Evolutionary conservation across 768 basidiomycete genomes (phyloP), one percentile per base, ranked within the genome.

Genomic region (Lactarius tabidus): DNA sequence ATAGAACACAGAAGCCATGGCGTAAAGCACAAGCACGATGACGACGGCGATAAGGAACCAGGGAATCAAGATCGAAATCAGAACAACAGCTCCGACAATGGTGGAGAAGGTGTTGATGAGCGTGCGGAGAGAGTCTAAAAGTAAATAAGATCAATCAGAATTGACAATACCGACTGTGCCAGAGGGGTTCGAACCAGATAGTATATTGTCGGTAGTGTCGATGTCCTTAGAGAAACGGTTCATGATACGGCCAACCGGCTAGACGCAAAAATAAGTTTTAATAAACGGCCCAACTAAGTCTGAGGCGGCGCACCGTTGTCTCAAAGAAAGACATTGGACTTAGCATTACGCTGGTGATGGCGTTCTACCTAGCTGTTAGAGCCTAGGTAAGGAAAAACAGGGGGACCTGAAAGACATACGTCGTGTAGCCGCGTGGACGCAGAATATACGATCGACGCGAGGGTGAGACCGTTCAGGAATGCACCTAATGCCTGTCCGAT

Each of bases 311-410:
- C 71, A 87, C 86, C 6, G 90, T 91, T 1, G 88, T 93, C 72
- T 95, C 94, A 72, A 93, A 95, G 78, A 93, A 95, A 8, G 85
- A 86, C 88, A 92, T 93, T 0, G 93, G 93, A 0, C 92, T 91
- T 72, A 87, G 84, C 82, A 95, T 84, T 56, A 94, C 83, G 26
- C 87, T 84, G 9, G 79, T 75, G 61, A 91, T 83, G 6, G 90
- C 86, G 65, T 75, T 76, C 85, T 88, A 68, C 62, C 33, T 10
- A 18, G 14, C 26, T 8, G 54, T 41, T 52, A 26, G 31, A 55
- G n/a, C n/a, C n/a, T n/a, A n/a, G n/a, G n/a, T 23, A 45, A 2
- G 3, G 20, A 15, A 8, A 41, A 15, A 1, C 7, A 14, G 0
- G 9, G n/a, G 45, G 28, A 20, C 45, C 8, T 15, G 17, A 20